Evolutionary conservation across 1,284 basidiomycete species (phyloP).

Genomic region (Phenoliferia sp.): DNA sequence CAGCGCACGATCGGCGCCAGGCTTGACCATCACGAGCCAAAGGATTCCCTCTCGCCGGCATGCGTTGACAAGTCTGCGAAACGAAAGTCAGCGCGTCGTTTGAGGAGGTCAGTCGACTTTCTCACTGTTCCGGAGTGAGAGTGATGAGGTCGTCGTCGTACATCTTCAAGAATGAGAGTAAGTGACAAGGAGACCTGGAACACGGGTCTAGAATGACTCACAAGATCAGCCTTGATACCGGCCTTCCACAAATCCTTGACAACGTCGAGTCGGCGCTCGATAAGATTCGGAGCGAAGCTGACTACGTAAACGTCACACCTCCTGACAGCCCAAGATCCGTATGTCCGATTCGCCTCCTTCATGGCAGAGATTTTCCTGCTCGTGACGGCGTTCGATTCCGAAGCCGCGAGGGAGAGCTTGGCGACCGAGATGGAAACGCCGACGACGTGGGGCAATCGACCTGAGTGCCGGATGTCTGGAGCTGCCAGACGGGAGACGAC

Average conservation of each 20-base stretch:
- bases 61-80: slow-evolving; percentile 22
- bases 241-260: slow-evolving; percentile 52
- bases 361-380: slow-evolving; percentile 44
- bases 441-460: slow-evolving; percentile 46
- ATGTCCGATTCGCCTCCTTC: slow-evolving; percentile 43
- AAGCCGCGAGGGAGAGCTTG: slow-evolving; percentile 47
- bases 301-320: slow-evolving; percentile 56
- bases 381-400: slow-evolving; percentile 44
- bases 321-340: slow-evolving; percentile 47
- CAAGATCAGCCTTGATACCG: slow-evolving; percentile 52
- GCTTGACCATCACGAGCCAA: slow-evolving; percentile 38
- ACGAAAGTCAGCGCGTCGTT: not conserved
- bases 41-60: slow-evolving; percentile 35
- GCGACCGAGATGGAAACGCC: slow-evolving; percentile 52
- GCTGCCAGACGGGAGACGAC: slow-evolving; percentile 50
- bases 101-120: not conserved
- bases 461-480: slow-evolving; percentile 34
- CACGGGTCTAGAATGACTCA: slow-evolving; percentile 26
- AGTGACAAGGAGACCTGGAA: not conserved
- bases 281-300: slow-evolving; percentile 45
- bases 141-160: slow-evolving; percentile 34
- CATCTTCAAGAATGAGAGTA: slow-evolving; percentile 7
- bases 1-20: slow-evolving; percentile 13
- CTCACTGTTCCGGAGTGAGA: slow-evolving; percentile 29
- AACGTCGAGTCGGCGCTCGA: slow-evolving; percentile 48